Conservation (phyloP, 768 basidiomycete species). For the Kwoniella sp. region DNA sequence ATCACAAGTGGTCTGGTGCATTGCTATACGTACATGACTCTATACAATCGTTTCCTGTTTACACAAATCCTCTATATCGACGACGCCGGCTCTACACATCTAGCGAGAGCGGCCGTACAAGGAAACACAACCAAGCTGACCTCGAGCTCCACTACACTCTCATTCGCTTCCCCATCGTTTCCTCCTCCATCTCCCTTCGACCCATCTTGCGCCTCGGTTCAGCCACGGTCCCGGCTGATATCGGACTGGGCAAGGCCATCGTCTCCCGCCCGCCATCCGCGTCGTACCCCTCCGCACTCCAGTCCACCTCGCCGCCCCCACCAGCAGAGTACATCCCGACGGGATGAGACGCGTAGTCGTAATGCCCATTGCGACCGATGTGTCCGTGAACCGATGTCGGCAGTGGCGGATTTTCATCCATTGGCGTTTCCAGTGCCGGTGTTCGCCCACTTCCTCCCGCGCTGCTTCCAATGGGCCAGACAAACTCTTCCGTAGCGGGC, state of each 20-base stretch:
- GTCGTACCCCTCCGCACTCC: not conserved
- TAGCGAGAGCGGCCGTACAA: too few species aligned
- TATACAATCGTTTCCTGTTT: too few species aligned
- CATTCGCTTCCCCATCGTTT: not conserved
- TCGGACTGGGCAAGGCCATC: not conserved
- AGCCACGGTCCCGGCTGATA: not conserved
- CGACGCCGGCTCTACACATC: too few species aligned
- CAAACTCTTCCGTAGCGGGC: not conserved
- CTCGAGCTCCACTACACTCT: not conserved
- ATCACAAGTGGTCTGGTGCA: too few species aligned
- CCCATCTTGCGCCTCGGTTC: not conserved
- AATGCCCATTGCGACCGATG: not conserved
- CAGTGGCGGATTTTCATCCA: too few species aligned
- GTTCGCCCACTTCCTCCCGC: not conserved
- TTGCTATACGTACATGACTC: too few species aligned
- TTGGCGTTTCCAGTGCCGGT: not conserved
- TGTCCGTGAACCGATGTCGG: too few species aligned
- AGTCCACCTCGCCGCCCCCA: not conserved
- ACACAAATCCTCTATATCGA: too few species aligned
- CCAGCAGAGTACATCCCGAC: not conserved
- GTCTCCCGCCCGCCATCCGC: not conserved
- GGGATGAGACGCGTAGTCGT: not conserved
- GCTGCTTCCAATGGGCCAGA: not conserved
- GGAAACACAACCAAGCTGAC: too few species aligned
- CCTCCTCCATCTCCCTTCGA: not conserved